Evolutionary conservation across 2,329 filamentous ascomycete species (phyloP), one percentile per base, ranked within the genome.

Genomic region (Kalaharituber pfeilii): DNA sequence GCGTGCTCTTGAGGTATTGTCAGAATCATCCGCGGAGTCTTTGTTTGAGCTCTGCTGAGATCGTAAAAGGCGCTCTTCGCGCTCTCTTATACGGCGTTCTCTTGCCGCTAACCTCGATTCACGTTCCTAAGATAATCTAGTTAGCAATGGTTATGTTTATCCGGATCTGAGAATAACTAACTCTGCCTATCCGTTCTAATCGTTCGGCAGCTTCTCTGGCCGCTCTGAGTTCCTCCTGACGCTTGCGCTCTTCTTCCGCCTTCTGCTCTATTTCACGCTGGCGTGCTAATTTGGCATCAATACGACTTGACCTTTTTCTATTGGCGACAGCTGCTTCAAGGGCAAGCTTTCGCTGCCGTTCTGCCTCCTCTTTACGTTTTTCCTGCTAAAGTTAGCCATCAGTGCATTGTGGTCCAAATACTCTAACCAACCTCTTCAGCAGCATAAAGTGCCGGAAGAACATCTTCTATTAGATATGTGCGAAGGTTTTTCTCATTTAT

Each of bases 301-400:
- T 79, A 59, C 91, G 80, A 64, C 86, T 94, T 0, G 91, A 98
- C 59, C 91, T 76, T 70, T 98, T 98, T 3, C 91, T 89, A 54
- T 82, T 85, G n/a, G 86, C 86, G 70, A 96, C 76, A 66, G 91
- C 89, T 62, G 89, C 82, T 60, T 94, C 69, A 25, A 47, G 18
- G 13, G 42, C 42, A 22, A 94, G 69, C 64, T 96, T 89, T 58
- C 81, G 85, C 66, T 93, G 79, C 62, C 82, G 73, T 57, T 80
- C 76, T 2, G 72, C 63, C 50, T 82, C 73, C 72, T 86, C 75
- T 69, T 79, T 70, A 67, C 89, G 88, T 57, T 81, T 80, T 62
- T 82, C 79, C 60, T 50, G 61, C 26, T 8, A 33, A 44, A 20
- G 8, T 20, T 11, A 47, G 22, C 9, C 18, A 9, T 9, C 15